Base-by-base conservation (phyloP, 805 yeast species). In the Saturnispora saitoi region DNA sequence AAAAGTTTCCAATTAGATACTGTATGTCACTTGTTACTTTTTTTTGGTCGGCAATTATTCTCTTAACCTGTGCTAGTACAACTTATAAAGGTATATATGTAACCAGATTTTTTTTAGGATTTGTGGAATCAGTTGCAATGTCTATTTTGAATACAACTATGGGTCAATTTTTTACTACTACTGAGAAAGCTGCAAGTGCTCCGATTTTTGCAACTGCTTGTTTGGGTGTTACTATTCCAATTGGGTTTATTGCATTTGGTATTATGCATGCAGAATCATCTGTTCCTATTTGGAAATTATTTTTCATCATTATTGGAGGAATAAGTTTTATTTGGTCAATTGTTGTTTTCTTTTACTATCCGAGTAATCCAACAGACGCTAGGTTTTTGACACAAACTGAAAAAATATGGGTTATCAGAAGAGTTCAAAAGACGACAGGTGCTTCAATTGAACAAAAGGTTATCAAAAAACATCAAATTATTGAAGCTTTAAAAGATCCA, bases 261-360 rank as follows among this genome's bases (percentile, higher is more conserved):
- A 57, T 68, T 9, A 54, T 66, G 31, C 61, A 62, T 51, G 58
- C 63, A 4, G 47, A 51, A 22, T 30, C 59, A 1, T 48, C 69
- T 11, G 42, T 65, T 19, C 54, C 55, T 19, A 28, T 34, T 12
- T 82, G 86, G 84, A 73, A 75, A 54, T 58, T 80, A 15, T 71
- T 79, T 48, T 74, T 72, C 62, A 71, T 80, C 31, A 73, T 79
- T 44, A 70, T 76, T 47, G 87, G 85, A 43, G 73, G 78, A 12
- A 58, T 76, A 37, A 76, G 85, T 0, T 64, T 78, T 20, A 24
- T 72, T 19, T 51, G 70, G 32, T 59, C 71, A 2, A 39, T 67
- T 2, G 42, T 66, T 4, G 59, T 71, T 3, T 57, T 61, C 45
- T 67, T 69, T 50, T 45, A 69, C 19, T 80, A 77, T 55, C 86